These are phyloP conservation scores for Panicum miliaceum DNA, from an alignment of 176 grass and related monocot species.

Conservation along the genomic window DNA sequence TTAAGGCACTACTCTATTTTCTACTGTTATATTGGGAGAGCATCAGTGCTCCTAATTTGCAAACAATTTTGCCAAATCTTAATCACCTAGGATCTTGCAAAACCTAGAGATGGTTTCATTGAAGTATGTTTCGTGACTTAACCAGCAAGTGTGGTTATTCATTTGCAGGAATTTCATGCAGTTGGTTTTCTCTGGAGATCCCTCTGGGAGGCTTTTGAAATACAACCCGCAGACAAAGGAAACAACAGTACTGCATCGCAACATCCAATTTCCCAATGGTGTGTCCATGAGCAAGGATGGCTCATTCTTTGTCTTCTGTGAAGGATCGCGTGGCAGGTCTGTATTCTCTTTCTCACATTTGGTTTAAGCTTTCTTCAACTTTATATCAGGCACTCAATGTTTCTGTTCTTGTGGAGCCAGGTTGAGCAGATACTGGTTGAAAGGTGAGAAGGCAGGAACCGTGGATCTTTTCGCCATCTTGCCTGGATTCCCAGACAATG, in stretches of 20 bases:
- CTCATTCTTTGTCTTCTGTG: conserved; percentile 87
- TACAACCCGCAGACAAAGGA: conserved; percentile 74
- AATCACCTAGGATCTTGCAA: neutral
- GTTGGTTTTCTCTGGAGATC: conserved; percentile 76
- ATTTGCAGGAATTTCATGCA: conserved; percentile 86
- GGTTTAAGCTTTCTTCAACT: neutral
- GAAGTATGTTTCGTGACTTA: neutral
- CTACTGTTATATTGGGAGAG: neutral
- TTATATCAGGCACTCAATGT: neutral
- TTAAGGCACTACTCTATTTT: neutral
- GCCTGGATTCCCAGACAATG: conserved; percentile 90
- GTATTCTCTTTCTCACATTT: conserved; percentile 13
- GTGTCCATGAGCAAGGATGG: conserved; percentile 89
- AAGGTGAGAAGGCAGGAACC: conserved; percentile 87
- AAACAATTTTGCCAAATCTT: neutral
- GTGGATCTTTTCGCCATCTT: conserved; percentile 71
- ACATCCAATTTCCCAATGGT: conserved; percentile 89
- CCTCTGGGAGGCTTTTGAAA: conserved; percentile 89
- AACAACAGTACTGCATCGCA: conserved; percentile 71
- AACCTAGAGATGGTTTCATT: neutral
- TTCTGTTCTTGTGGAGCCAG: conserved; percentile 40
- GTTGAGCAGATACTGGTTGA: conserved; percentile 88
- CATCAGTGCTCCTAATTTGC: neutral
- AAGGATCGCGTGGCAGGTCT: conserved; percentile 80
- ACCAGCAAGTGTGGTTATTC: neutral